Evolutionary conservation across 148 eudicot species (phyloP).

Genomic region (Tetragonia tetragonoides): DNA sequence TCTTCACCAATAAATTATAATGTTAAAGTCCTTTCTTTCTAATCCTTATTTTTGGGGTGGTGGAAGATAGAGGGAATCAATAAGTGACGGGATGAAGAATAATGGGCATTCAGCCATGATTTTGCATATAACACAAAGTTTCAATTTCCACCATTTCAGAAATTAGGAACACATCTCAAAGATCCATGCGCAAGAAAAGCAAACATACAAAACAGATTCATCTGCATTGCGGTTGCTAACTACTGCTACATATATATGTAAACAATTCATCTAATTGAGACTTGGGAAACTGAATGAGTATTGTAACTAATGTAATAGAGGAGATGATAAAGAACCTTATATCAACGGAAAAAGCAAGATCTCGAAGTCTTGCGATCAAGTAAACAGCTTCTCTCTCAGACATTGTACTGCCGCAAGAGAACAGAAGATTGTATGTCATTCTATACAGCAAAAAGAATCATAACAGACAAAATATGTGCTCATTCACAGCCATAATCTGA

Average conservation of each 20-base stretch:
- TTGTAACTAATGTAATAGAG: background rate
- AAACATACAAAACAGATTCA: background rate
- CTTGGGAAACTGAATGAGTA: background rate
- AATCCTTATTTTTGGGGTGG: background rate
- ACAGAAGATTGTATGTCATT: constrained; percentile 13
- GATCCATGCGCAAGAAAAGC: background rate
- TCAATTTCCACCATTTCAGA: background rate
- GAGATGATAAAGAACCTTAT: constrained; percentile 48
- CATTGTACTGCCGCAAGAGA: constrained; percentile 55
- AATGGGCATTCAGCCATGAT: background rate
- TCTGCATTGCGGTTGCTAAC: background rate
- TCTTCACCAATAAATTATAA: background rate
- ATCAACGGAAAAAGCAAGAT: constrained; percentile 96
- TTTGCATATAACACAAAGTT: background rate
- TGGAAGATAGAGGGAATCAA: background rate
- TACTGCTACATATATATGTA: background rate
- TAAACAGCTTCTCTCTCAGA: constrained; percentile 76
- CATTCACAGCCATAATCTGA: background rate
- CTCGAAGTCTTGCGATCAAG: constrained; percentile 83
- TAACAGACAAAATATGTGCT: constrained; percentile 11
- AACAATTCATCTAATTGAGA: background rate
- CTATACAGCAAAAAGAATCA: constrained; percentile 1
- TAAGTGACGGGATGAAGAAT: background rate
- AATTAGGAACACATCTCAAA: background rate
- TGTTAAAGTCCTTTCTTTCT: background rate